Percentiles rank a stretch among this genome's conserved stretches.
These are phyloP conservation scores for Beauveria brongniartii DNA, from an alignment of 2,329 filamentous ascomycete species.

Conservation along the genomic window DNA sequence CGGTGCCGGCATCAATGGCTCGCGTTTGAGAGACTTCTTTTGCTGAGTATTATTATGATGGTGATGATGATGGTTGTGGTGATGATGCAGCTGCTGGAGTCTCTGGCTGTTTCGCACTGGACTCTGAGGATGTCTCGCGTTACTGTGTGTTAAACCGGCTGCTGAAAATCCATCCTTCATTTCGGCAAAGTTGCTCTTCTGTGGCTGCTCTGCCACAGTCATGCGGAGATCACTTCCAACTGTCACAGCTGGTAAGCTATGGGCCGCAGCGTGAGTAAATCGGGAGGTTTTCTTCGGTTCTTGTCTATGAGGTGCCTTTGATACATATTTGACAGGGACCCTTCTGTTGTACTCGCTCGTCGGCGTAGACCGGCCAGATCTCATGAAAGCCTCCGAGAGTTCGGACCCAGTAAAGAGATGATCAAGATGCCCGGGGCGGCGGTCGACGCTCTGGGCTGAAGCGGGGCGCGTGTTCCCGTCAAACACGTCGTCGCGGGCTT, in stretches of 20 bases:
- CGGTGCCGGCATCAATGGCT: not conserved
- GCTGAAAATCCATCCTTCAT: conserved; percentile 11
- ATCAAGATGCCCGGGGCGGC: not conserved
- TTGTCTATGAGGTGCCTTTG: not conserved
- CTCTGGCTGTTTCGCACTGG: conserved; percentile 8
- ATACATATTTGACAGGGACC: conserved; percentile 12
- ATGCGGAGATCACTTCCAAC: conserved; percentile 15
- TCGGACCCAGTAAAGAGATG: conserved; percentile 30
- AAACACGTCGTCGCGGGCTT: not conserved
- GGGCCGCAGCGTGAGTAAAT: conserved; percentile 3
- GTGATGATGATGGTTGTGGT: not conserved
- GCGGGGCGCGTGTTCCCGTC: not conserved
- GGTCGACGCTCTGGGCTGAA: conserved; percentile 1
- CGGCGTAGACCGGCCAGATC: conserved; percentile 30
- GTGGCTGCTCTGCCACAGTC: not conserved
- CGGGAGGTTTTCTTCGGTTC: not conserved
- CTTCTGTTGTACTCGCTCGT: conserved; percentile 22
- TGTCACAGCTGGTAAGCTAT: conserved; percentile 14
- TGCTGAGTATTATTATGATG: not conserved
- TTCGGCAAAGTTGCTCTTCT: not conserved
- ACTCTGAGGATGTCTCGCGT: not conserved
- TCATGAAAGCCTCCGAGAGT: conserved; percentile 31
- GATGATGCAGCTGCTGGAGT: not conserved
- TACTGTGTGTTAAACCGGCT: not conserved
- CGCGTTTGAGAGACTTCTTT: not conserved